Conservation (phyloP, 2,329 filamentous ascomycete genomes). For the Hymenoscyphus linearis region DNA sequence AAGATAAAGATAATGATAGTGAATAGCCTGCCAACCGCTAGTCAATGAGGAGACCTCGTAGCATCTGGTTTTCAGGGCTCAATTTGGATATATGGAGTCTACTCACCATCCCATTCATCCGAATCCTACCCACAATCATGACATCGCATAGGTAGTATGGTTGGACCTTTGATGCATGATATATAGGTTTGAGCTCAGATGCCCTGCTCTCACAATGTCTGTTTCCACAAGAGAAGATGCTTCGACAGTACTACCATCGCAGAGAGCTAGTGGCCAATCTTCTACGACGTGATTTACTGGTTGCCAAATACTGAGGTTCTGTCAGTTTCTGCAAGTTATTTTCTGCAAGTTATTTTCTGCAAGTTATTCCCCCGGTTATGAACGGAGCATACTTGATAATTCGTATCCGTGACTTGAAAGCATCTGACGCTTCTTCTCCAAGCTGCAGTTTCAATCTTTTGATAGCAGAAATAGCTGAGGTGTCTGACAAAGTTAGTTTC, state of each 20-base stretch:
- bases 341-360: not conserved
- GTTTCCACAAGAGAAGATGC: conserved; percentile 1
- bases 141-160: too few relatives aligned
- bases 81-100: conserved; percentile 76
- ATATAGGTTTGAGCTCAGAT: not conserved
- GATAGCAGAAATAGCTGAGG: not conserved
- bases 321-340: not conserved
- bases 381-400: not conserved
- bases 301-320: not conserved
- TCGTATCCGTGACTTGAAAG: not conserved
- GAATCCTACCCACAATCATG: too few relatives aligned
- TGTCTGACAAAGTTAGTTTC: not conserved
- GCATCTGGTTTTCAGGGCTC: conserved; percentile 69
- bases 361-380: not conserved
- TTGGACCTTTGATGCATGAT: not conserved
- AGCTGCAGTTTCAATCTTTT: not conserved
- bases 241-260: conserved; percentile 1
- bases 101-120: too few relatives aligned
- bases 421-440: not conserved
- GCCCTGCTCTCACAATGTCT: not conserved
- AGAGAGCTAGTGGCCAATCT: not conserved
- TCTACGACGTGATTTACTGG: not conserved
- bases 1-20: too few relatives aligned
- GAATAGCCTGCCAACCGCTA: conserved; percentile 62
- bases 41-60: conserved; percentile 64